Evolutionary conservation across 148 eudicot genomes (phyloP).

Genomic region (Gaultheria prostrata): DNA sequence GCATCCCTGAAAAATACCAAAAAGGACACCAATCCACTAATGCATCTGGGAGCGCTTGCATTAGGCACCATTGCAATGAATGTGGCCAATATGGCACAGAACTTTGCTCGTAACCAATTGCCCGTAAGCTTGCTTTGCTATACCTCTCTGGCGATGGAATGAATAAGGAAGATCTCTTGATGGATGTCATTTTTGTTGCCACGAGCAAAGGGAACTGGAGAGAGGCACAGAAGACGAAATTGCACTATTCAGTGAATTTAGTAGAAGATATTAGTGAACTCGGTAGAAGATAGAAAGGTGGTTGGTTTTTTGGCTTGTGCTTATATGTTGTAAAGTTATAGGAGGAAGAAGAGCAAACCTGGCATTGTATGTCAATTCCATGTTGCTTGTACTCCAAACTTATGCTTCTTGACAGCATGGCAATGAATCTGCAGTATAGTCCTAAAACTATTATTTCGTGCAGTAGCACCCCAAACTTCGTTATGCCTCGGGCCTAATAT

Average conservation of each 20-base stretch:
- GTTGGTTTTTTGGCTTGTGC: neutral
- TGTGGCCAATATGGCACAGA: conserved; percentile 77
- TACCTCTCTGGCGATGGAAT: conserved; percentile 59
- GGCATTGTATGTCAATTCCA: conserved; percentile 79
- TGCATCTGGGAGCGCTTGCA: conserved; percentile 41
- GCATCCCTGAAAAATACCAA: conserved; percentile 39
- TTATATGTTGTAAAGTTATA: neutral
- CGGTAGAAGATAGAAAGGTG: neutral
- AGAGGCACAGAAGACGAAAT: neutral
- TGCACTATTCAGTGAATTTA: neutral
- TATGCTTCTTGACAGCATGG: conserved; percentile 52
- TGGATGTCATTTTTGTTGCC: conserved; percentile 69
- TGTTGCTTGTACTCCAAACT: conserved; percentile 63
- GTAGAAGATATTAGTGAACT: neutral
- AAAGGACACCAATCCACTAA: conserved; percentile 42
- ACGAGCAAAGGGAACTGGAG: conserved; percentile 65
- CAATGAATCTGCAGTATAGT: conserved; percentile 42
- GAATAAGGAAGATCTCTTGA: conserved; percentile 57
- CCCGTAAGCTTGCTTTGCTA: conserved; percentile 50
- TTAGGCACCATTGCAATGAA: conserved; percentile 40
- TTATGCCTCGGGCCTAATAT: neutral
- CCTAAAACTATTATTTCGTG: conserved; percentile 7
- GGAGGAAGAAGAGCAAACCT: conserved; percentile 32
- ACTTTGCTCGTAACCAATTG: conserved; percentile 54
- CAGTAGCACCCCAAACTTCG: neutral